These are phyloP conservation scores for Cynara cardunculus DNA, from an alignment of 129 eudicot genomes.

Conservation along the genomic window DNA sequence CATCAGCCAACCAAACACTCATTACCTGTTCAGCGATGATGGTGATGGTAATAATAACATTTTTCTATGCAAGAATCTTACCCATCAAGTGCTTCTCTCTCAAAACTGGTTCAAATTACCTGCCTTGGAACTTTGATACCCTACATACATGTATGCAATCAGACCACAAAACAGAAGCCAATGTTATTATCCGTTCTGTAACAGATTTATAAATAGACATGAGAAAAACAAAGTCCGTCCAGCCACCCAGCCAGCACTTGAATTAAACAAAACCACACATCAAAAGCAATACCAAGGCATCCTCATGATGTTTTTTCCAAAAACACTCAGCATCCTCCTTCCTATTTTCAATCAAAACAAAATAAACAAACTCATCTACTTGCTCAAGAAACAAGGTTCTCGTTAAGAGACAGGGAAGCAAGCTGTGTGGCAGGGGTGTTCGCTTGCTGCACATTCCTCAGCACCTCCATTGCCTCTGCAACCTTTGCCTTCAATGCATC, in stretches of 20 bases:
- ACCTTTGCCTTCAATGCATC: constrained; percentile 80
- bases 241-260: not conserved
- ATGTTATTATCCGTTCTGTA: not conserved
- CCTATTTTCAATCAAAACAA: not conserved
- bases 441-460: constrained; percentile 46
- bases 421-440: constrained; percentile 55
- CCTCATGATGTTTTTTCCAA: constrained; percentile 20
- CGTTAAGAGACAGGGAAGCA: constrained; percentile 58
- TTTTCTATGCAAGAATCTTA: too few relatives aligned
- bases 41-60: too few relatives aligned
- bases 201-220: not conserved
- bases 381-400: constrained; percentile 59
- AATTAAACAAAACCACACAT: constrained; percentile 22
- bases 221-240: not conserved
- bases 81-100: too few relatives aligned
- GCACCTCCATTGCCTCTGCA: constrained; percentile 80
- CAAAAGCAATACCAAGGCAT: constrained; percentile 26
- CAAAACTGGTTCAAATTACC: too few relatives aligned
- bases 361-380: constrained; percentile 20
- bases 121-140: not conserved
- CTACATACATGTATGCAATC: too few relatives aligned
- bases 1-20: too few relatives aligned
- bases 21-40: too few relatives aligned
- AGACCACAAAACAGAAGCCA: not conserved
- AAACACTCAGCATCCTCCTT: not conserved